Evolutionary conservation across 2,329 filamentous ascomycete genomes (phyloP).

Genomic region (Sporothrix euskadiensis): DNA sequence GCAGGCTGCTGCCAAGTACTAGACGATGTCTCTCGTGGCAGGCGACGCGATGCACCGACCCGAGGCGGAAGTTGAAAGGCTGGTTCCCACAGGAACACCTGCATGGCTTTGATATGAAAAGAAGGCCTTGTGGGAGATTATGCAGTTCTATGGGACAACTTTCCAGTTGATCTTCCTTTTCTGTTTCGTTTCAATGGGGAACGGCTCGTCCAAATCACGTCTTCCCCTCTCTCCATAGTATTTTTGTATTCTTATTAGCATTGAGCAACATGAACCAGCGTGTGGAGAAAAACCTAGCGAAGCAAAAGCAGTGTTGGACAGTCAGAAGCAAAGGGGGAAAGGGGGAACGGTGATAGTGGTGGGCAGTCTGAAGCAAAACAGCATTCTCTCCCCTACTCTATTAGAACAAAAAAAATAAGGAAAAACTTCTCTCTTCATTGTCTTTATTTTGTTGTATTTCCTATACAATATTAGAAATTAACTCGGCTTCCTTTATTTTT

Average conservation of each 20-base stretch:
- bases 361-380: not conserved
- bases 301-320: not conserved
- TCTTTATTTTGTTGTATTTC: not conserved
- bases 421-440: not conserved
- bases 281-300: not conserved
- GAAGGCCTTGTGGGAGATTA: not conserved
- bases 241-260: constrained; percentile 9
- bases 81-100: not conserved
- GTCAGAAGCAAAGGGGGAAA: not conserved
- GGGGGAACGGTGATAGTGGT: not conserved
- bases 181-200: not conserved
- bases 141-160: not conserved
- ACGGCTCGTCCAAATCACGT: not conserved
- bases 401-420: not conserved
- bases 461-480: too few relatives aligned
- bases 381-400: constrained; percentile 8
- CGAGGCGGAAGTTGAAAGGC: not conserved
- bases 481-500: not conserved
- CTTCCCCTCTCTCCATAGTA: not conserved
- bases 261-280: not conserved
- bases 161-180: not conserved
- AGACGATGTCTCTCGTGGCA: constrained; percentile 36
- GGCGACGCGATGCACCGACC: not conserved
- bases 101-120: not conserved
- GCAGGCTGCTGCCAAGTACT: constrained; percentile 72